A percentile compares a stretch with the other conserved stretches of the same genome.
Conservation (phyloP, 2,329 filamentous ascomycete species). For the Escovopsis sp. region DNA sequence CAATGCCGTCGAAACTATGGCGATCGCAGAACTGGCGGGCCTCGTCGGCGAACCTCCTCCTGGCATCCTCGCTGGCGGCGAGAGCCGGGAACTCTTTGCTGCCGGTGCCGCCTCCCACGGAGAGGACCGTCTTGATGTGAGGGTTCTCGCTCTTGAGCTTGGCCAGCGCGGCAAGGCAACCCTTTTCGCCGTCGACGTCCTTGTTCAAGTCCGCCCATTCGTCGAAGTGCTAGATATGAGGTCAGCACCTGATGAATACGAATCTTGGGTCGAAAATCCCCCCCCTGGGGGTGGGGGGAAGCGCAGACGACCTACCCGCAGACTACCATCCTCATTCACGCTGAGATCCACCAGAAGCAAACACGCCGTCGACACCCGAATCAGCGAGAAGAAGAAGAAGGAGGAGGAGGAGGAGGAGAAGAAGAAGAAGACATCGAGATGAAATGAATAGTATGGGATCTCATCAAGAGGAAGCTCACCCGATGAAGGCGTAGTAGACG, state of each 20-base stretch:
- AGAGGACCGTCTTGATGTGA: slow-evolving; percentile 44
- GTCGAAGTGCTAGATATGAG: slow-evolving; percentile 29
- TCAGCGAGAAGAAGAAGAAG: too few species aligned
- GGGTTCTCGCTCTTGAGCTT: slow-evolving; percentile 42
- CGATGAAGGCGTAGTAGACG: slow-evolving; percentile 51
- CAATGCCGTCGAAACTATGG: slow-evolving; percentile 47
- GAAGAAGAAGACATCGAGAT: too few species aligned
- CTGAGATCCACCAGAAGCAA: slow-evolving; percentile 8
- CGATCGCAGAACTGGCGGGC: slow-evolving; percentile 39
- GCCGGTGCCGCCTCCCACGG: slow-evolving; percentile 48
- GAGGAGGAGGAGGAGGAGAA: too few species aligned
- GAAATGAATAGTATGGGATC: too few species aligned
- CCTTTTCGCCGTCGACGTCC: slow-evolving; percentile 40
- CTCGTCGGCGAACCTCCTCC: slow-evolving; percentile 40
- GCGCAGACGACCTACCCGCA: slow-evolving; percentile 23
- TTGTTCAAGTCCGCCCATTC: slow-evolving; percentile 49
- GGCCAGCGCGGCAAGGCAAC: slow-evolving; percentile 45
- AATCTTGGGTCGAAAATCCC: too few species aligned
- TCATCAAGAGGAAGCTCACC: slow-evolving; percentile 12
- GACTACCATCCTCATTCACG: slow-evolving; percentile 18
- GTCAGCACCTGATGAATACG: too few species aligned
- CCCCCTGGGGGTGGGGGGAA: too few species aligned
- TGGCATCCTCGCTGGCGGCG: slow-evolving; percentile 30
- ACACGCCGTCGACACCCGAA: too few species aligned
- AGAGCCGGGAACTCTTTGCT: slow-evolving; percentile 47